A percentile compares a stretch with the other conserved stretches of the same genome.
Conservation (phyloP, 768 basidiomycete species). For the Panaeolus papilionaceus region DNA sequence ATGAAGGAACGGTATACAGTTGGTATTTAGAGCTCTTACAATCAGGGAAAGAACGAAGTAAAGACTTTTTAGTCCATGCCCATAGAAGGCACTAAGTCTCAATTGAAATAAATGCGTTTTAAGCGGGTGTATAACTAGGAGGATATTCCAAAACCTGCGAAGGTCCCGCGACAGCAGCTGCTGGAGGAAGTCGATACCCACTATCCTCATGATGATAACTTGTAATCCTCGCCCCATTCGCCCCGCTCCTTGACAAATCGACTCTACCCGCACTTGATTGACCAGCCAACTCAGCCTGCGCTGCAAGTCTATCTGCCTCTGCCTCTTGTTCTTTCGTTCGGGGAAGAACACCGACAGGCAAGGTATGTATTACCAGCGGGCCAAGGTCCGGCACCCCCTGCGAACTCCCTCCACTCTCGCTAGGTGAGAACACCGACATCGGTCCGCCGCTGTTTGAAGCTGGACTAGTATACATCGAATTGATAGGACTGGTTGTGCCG, state of each 20-base stretch:
- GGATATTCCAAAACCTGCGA: background rate
- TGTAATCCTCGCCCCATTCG: conserved; percentile 4
- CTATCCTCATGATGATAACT: conserved; percentile 9
- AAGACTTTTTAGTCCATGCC: background rate
- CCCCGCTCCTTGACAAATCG: background rate
- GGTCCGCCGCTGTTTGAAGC: background rate
- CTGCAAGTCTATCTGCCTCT: background rate
- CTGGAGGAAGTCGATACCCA: background rate
- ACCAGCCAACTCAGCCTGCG: background rate
- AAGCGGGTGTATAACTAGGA: conserved; percentile 7
- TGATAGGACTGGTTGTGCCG: conserved; percentile 2
- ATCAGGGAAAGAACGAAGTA: background rate
- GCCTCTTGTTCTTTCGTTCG: conserved; percentile 3
- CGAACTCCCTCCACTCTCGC: conserved; percentile 7
- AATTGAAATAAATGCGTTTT: background rate
- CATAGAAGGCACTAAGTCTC: background rate
- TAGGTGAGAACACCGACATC: background rate
- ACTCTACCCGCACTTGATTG: background rate
- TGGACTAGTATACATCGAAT: background rate
- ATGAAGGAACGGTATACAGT: background rate
- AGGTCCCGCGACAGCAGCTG: background rate
- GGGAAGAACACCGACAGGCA: background rate
- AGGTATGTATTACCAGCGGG: background rate
- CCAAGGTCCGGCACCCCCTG: background rate
- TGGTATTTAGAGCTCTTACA: background rate